Evolutionary conservation across 148 eudicot genomes (phyloP).

Genomic region (Camellia sinensis): DNA sequence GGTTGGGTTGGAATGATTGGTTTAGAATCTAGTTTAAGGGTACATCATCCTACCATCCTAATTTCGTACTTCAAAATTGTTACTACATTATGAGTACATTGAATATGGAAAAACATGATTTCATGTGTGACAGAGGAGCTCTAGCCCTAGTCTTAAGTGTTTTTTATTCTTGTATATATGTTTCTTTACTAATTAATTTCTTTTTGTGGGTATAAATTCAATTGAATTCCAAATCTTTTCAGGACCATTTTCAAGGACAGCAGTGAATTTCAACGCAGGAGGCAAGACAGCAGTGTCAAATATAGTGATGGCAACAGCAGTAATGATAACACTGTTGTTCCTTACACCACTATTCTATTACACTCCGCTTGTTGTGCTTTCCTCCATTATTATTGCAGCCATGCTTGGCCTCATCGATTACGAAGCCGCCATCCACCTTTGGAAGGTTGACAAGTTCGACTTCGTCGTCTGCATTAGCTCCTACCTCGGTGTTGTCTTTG

Average conservation of each 20-base stretch:
- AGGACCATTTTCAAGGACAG: conserved; percentile 70
- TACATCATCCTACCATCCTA: too few species aligned
- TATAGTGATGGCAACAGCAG: conserved; percentile 60
- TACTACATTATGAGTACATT: too few species aligned
- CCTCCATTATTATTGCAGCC: conserved; percentile 57
- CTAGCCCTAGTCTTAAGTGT: too few species aligned
- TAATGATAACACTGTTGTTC: conserved; percentile 53
- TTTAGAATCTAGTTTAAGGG: too few species aligned
- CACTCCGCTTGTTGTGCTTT: conserved; percentile 65
- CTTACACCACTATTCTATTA: conserved; percentile 58
- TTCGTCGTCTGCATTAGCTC: conserved; percentile 51
- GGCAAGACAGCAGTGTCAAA: conserved; percentile 58
- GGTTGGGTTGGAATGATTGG: too few species aligned
- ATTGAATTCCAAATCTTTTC: neutral
- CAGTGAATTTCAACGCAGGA: conserved; percentile 72
- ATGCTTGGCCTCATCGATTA: conserved; percentile 64
- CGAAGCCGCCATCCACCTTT: conserved; percentile 45
- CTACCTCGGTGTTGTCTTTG: conserved; percentile 53
- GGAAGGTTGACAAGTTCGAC: conserved; percentile 65
- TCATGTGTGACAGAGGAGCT: too few species aligned
- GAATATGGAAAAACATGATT: too few species aligned
- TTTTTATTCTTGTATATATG: too few species aligned
- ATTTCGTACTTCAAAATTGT: too few species aligned
- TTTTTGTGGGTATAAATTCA: neutral
- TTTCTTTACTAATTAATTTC: neutral